phyloP scores from a whole-genome alignment of 164 flowering plant genomes.

The Pachysandra terminalis region DNA sequence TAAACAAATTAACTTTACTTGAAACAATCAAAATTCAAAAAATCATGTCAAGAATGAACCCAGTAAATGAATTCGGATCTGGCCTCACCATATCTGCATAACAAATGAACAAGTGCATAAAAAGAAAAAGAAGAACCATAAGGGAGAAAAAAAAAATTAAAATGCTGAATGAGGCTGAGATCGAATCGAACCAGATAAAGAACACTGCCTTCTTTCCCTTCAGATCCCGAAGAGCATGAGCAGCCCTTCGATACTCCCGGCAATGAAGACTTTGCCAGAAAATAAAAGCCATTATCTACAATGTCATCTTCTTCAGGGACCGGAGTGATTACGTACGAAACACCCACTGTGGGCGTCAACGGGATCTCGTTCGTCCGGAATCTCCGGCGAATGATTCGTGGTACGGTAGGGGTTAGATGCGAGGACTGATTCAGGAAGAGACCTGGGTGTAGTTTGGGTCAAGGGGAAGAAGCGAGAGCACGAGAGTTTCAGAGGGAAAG shows the following conservation, averaged over 20 bases:
- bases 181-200: conserved; percentile 65
- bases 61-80: too few species aligned
- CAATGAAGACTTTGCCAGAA: conserved; percentile 89
- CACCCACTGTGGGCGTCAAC: conserved; percentile 62
- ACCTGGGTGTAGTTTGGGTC: too few species aligned
- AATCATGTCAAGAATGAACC: too few species aligned
- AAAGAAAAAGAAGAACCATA: too few species aligned
- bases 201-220: conserved; percentile 75
- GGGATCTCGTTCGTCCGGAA: conserved; percentile 47
- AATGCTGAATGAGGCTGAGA: neutral
- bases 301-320: conserved; percentile 62
- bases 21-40: too few species aligned
- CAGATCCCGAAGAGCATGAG: conserved; percentile 87
- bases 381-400: conserved; percentile 64
- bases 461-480: conserved; percentile 5
- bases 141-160: neutral
- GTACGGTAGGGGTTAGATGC: too few species aligned
- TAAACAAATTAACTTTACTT: too few species aligned
- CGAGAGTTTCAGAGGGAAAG: neutral
- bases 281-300: conserved; percentile 61
- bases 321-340: conserved; percentile 63
- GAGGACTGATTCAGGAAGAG: too few species aligned
- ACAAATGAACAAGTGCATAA: neutral
- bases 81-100: too few species aligned
- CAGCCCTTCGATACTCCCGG: conserved; percentile 82